Evolutionary conservation across 176 grass and related monocot species (phyloP).

Genomic region (Phyllostachys edulis): DNA sequence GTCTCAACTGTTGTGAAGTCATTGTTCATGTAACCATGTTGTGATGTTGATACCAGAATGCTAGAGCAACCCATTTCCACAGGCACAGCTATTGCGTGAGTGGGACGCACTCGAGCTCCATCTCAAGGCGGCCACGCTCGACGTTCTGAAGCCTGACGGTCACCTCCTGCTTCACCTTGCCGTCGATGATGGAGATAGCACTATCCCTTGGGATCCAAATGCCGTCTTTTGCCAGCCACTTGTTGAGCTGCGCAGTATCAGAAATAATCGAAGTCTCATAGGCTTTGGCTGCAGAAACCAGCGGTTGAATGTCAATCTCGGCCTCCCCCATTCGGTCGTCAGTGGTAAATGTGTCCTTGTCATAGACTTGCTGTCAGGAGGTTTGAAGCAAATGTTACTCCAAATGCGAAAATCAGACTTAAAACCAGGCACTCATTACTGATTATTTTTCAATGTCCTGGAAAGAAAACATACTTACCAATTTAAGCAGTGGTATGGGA

Average conservation of each 20-base stretch:
- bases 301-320: slow-evolving; percentile 79
- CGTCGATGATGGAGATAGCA: slow-evolving; percentile 52
- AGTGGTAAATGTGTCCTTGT: slow-evolving; percentile 88
- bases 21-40: slow-evolving; percentile 5
- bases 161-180: slow-evolving; percentile 76
- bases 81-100: slow-evolving; percentile 63
- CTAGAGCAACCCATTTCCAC: neutral
- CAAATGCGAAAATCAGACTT: neutral
- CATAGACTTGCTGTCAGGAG: slow-evolving; percentile 74
- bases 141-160: slow-evolving; percentile 83
- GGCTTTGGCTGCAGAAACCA: slow-evolving; percentile 77
- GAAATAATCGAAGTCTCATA: slow-evolving; percentile 51
- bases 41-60: slow-evolving; percentile 1
- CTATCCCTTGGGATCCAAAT: slow-evolving; percentile 63
- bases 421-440: neutral
- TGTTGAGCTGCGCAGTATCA: slow-evolving; percentile 60
- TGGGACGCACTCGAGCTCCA: slow-evolving; percentile 95
- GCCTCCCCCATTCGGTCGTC: slow-evolving; percentile 90
- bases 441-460: neutral
- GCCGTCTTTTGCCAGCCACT: slow-evolving; percentile 63
- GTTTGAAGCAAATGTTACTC: slow-evolving; percentile 42
- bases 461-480: slow-evolving; percentile 47
- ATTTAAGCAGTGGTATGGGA: slow-evolving; percentile 64
- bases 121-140: slow-evolving; percentile 75
- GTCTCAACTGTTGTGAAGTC: neutral